These are phyloP conservation scores for Candida palmyrensis DNA, from an alignment of 805 yeast genomes.

Conservation along the genomic window DNA sequence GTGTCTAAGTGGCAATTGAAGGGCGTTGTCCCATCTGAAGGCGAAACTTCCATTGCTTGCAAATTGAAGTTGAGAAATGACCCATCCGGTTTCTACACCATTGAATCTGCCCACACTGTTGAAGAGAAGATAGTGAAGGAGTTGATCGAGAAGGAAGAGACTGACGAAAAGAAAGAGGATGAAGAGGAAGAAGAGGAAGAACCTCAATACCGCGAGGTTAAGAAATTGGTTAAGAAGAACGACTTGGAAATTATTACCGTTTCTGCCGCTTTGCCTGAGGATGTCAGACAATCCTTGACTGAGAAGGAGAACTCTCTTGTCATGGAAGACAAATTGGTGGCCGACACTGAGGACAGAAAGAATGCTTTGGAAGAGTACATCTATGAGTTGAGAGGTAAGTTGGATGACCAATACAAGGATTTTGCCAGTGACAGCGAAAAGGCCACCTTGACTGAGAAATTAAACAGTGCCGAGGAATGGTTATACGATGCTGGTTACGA, in stretches of 20 bases:
- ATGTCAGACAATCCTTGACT: slow-evolving; percentile 51
- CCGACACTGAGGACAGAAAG: slow-evolving; percentile 98
- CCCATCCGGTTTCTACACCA: slow-evolving; percentile 90
- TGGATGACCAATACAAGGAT: slow-evolving; percentile 83
- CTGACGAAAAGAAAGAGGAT: slow-evolving; percentile 25
- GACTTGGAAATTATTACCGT: slow-evolving; percentile 59
- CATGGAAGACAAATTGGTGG: slow-evolving; percentile 91
- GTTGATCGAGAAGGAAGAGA: slow-evolving; percentile 58
- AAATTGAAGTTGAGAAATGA: slow-evolving; percentile 95
- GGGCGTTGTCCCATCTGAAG: slow-evolving; percentile 79
- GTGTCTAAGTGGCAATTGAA: slow-evolving; percentile 82
- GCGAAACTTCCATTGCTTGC: slow-evolving; percentile 72
- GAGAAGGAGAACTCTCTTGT: slow-evolving; percentile 84
- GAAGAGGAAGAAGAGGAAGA: slow-evolving; percentile 59
- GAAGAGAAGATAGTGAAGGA: slow-evolving; percentile 89
- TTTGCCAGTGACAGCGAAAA: slow-evolving; percentile 93
- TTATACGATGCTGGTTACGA: slow-evolving; percentile 96
- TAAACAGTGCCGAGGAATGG: slow-evolving; percentile 94
- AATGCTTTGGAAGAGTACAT: slow-evolving; percentile 98
- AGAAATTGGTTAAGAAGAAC: slow-evolving; percentile 89
- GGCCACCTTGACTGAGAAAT: slow-evolving; percentile 63
- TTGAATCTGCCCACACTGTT: slow-evolving; percentile 92
- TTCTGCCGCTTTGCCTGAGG: slow-evolving; percentile 58
- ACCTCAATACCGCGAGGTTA: slow-evolving; percentile 85
- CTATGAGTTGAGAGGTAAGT: slow-evolving; percentile 93